Evolutionary conservation across 176 grass and related monocot genomes (phyloP).

Genomic region (Panicum miliaceum): DNA sequence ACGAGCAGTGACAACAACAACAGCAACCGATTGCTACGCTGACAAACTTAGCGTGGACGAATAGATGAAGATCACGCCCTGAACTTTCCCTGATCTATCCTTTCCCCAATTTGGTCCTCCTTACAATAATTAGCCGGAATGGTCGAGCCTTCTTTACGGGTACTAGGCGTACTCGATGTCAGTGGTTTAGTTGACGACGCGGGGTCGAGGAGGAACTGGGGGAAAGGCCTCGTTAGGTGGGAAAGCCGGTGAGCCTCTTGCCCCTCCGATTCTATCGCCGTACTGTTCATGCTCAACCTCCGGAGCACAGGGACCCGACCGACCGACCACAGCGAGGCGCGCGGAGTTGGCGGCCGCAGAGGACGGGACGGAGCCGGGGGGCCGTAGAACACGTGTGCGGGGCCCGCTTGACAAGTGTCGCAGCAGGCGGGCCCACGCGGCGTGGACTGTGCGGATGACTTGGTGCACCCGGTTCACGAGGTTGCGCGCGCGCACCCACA

Average conservation of each 20-base stretch:
- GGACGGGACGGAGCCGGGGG: background rate
- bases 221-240: conserved; percentile 2
- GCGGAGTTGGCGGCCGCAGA: background rate
- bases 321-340: background rate
- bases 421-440: background rate
- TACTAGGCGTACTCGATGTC: background rate
- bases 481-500: background rate
- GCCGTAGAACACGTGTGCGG: conserved; percentile 22
- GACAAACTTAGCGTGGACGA: background rate
- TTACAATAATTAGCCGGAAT: background rate
- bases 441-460: background rate
- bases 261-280: background rate
- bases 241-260: conserved; percentile 10
- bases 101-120: background rate
- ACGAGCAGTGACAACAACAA: background rate
- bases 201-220: background rate
- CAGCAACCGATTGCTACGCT: background rate
- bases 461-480: conserved; percentile 8
- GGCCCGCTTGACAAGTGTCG: background rate
- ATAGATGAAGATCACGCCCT: background rate
- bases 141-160: background rate
- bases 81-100: background rate
- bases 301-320: background rate
- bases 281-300: background rate
- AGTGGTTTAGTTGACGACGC: background rate